Percentiles rank a stretch among this genome's conserved stretches.
Conservation (phyloP, 2,329 filamentous ascomycete species). For the Hypoxylon sp. region DNA sequence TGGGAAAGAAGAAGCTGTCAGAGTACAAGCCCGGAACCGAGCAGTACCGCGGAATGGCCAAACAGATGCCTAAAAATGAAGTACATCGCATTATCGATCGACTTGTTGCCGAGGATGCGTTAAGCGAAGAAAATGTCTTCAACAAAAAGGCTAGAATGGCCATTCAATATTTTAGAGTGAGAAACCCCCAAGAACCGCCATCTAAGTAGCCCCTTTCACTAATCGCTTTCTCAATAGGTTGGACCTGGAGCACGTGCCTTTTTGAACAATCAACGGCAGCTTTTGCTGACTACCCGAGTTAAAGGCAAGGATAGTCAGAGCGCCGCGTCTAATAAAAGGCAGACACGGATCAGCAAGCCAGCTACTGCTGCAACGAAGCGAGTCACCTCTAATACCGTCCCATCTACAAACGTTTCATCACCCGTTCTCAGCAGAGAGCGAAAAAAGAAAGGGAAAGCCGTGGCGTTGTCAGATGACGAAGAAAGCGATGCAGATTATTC, state of each 20-base stretch:
- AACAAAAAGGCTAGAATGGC: slow-evolving; percentile 76
- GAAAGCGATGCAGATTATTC: slow-evolving; percentile 57
- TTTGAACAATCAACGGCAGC: slow-evolving; percentile 60
- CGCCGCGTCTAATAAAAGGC: slow-evolving; percentile 53
- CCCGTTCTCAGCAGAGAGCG: slow-evolving; percentile 60
- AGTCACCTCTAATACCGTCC: slow-evolving; percentile 48
- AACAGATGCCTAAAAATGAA: slow-evolving; percentile 79
- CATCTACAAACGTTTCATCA: slow-evolving; percentile 68
- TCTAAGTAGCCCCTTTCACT: slow-evolving; percentile 36
- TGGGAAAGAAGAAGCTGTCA: slow-evolving; percentile 75
- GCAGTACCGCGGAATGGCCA: slow-evolving; percentile 77
- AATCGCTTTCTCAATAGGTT: slow-evolving; percentile 53
- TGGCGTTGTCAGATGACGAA: slow-evolving; percentile 55
- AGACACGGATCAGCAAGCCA: slow-evolving; percentile 57
- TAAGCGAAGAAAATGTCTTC: slow-evolving; percentile 78
- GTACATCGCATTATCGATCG: slow-evolving; percentile 87
- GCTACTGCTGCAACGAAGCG: slow-evolving; percentile 52
- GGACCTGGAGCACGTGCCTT: slow-evolving; percentile 62
- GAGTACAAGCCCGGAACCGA: slow-evolving; percentile 66
- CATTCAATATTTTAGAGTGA: slow-evolving; percentile 79
- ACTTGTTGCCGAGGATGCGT: slow-evolving; percentile 79
- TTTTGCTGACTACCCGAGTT: slow-evolving; percentile 59
- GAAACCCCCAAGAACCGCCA: slow-evolving; percentile 43
- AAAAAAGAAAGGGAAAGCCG: slow-evolving; percentile 56
- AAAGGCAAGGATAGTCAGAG: slow-evolving; percentile 56